A percentile compares a stretch with the other conserved stretches of the same genome.
phyloP scores from a whole-genome alignment of 1,284 basidiomycete species.

The Cryptococcus sp. region DNA sequence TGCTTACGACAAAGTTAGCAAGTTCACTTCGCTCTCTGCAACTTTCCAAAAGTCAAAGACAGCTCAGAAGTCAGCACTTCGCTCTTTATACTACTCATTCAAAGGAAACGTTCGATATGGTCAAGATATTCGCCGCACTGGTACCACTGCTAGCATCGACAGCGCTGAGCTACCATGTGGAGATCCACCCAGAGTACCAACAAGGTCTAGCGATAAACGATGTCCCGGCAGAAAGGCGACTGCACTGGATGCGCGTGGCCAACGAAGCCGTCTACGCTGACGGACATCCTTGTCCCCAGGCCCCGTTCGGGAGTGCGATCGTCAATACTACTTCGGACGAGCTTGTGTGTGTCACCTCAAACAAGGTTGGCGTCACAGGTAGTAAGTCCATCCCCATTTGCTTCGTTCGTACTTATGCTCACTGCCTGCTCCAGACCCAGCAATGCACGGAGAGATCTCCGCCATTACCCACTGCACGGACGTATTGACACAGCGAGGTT shows the following conservation, averaged over 20 bases:
- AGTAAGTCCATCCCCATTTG: constrained; percentile 14
- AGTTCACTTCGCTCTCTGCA: no score
- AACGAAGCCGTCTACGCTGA: constrained; percentile 34
- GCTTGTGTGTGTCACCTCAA: constrained; percentile 29
- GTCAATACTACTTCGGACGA: constrained; percentile 34
- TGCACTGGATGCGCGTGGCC: constrained; percentile 39
- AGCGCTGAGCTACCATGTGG: constrained; percentile 19
- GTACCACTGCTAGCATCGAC: not conserved
- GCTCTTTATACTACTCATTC: no score
- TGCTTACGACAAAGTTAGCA: no score
- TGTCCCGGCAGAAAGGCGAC: constrained; percentile 26
- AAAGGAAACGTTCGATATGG: no score
- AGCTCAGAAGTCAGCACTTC: no score
- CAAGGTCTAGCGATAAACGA: constrained; percentile 33
- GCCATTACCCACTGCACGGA: constrained; percentile 33
- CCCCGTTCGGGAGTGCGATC: constrained; percentile 31
- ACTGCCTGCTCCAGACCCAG: constrained; percentile 18
- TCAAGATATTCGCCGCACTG: no score
- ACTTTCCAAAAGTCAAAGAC: no score
- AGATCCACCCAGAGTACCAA: constrained; percentile 34
- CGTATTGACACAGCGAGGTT: constrained; percentile 22
- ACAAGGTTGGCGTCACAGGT: constrained; percentile 28
- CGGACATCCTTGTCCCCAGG: constrained; percentile 35
- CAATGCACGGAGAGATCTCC: constrained; percentile 37
- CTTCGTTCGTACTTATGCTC: no score